A percentile compares a stretch with the other conserved stretches of the same genome.
These are phyloP conservation scores for Infundibulicybe gibba DNA, from an alignment of 768 basidiomycete genomes.

Conservation along the genomic window DNA sequence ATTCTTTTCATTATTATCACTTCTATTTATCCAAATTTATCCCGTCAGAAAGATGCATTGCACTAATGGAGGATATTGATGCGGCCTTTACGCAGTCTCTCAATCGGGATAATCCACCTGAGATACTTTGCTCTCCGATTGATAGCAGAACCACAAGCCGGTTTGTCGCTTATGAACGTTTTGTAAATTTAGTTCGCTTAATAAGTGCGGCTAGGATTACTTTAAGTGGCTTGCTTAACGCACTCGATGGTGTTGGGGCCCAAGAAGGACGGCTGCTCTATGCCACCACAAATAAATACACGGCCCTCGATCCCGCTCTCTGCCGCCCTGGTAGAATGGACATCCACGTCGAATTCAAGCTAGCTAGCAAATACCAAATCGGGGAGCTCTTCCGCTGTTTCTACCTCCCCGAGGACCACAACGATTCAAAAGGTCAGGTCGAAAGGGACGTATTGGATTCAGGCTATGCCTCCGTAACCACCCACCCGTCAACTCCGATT, in stretches of 20 bases:
- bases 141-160: slow-evolving; percentile 1
- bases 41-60: slow-evolving; percentile 53
- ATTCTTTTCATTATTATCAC: neutral
- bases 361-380: slow-evolving; percentile 70
- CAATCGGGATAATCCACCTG: slow-evolving; percentile 29
- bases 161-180: neutral
- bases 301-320: slow-evolving; percentile 67
- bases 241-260: slow-evolving; percentile 76
- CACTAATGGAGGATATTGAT: slow-evolving; percentile 84
- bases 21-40: slow-evolving; percentile 1
- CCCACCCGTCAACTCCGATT: too few species aligned
- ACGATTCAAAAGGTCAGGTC: slow-evolving; percentile 3
- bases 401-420: slow-evolving; percentile 44
- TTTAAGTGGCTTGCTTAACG: slow-evolving; percentile 72
- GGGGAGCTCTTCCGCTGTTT: slow-evolving; percentile 64
- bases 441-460: too few species aligned
- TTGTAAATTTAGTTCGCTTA: slow-evolving; percentile 1
- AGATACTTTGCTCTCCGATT: neutral
- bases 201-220: slow-evolving; percentile 35
- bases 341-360: slow-evolving; percentile 70
- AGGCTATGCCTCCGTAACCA: too few species aligned
- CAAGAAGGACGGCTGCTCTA: slow-evolving; percentile 82
- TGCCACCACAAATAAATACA: slow-evolving; percentile 76
- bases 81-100: slow-evolving; percentile 57
- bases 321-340: slow-evolving; percentile 81